Conservation (phyloP, 805 yeast species). For the Candida koratica region DNA sequence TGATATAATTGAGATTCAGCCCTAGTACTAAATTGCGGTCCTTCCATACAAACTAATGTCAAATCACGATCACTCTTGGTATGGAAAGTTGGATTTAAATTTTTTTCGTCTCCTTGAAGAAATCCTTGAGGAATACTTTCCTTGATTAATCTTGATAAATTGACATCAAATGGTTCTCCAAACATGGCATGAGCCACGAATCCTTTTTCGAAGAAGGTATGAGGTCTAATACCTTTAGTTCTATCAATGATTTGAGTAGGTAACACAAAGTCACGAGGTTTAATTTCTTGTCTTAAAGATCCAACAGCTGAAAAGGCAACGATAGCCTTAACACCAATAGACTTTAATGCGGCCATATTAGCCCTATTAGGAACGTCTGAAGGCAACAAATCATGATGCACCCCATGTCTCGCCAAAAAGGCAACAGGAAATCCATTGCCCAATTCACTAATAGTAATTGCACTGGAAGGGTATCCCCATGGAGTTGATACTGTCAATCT, state of each 20-base stretch:
- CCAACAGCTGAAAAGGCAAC: slow-evolving; percentile 96
- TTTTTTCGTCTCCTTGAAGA: slow-evolving; percentile 48
- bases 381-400: slow-evolving; percentile 84
- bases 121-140: slow-evolving; percentile 47
- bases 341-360: slow-evolving; percentile 92
- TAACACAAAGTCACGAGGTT: slow-evolving; percentile 93
- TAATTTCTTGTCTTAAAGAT: slow-evolving; percentile 80
- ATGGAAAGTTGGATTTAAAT: slow-evolving; percentile 49
- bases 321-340: slow-evolving; percentile 79
- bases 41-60: slow-evolving; percentile 95
- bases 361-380: slow-evolving; percentile 90
- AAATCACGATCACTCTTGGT: slow-evolving; percentile 67
- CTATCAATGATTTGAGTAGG: slow-evolving; percentile 96
- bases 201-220: slow-evolving; percentile 87
- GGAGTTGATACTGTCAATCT: slow-evolving; percentile 81
- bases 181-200: slow-evolving; percentile 96
- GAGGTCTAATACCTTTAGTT: slow-evolving; percentile 89
- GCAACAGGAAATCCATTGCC: slow-evolving; percentile 79
- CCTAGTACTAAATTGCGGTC: slow-evolving; percentile 95
- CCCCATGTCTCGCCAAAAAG: slow-evolving; percentile 92
- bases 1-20: slow-evolving; percentile 89
- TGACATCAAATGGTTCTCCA: slow-evolving; percentile 91
- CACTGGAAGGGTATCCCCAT: slow-evolving; percentile 95
- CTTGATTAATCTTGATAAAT: slow-evolving; percentile 61
- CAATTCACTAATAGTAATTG: slow-evolving; percentile 86